Evolutionary conservation across 257 asterid genomes (phyloP), one percentile per base, ranked within the genome.

Genomic region (Solanum ossicruentum): DNA sequence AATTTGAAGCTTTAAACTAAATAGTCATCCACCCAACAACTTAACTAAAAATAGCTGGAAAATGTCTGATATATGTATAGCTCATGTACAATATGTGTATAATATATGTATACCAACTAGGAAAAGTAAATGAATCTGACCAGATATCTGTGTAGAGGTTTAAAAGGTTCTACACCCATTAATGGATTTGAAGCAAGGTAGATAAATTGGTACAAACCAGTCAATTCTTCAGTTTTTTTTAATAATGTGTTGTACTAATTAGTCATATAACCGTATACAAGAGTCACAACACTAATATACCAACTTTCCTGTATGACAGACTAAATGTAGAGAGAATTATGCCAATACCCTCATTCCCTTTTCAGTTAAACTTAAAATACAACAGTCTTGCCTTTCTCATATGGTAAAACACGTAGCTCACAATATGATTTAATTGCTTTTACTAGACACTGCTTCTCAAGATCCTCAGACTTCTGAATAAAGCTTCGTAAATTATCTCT

Each of bases 361-460:
- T 78, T 78, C 28, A 20, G 51, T 54, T 78, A 54, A 28, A 78
- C 18, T 52, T 91, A 93, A 90, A 96, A 95, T 23, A 96, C 97
- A 88, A 95, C 97, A 63, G 98, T 95, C 92, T 87, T 95, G 91
- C 91, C 93, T 82, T 86, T 86, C 70, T 85, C 92, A 21, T 92
- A 96, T 41, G 98, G 98, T 89, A 96, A 92, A 79, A 96, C 97
- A 1, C 99, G 93, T 77, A 95, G 92, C 87, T 93, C 98, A 47
- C 99, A 96, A 63, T 96, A 96, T 45, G 95, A 93, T 86, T 93
- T 92, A 66, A 96, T 92, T 81, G 99, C 98, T 89, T 92, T 95
- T 5, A 94, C 93, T 84, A 96, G 97, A 83, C 98, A 96, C 57
- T 90, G 98, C 91, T 92, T 96, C 93, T 96, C 99, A 89, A 96